Conservation (phyloP, 73 alveolate species). For the Stentor coeruleus region DNA sequence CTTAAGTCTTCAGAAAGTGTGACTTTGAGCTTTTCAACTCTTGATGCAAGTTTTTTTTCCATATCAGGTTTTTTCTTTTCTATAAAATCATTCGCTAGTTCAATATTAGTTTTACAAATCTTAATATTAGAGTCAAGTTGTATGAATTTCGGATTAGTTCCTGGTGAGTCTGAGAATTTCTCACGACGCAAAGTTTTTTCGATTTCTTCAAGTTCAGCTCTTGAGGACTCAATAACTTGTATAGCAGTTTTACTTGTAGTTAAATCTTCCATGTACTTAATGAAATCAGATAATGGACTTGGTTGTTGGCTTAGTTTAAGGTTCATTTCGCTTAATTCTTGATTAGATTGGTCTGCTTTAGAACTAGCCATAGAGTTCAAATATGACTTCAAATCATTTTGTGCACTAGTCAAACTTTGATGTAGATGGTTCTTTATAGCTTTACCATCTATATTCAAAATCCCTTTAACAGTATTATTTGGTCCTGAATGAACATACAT, state of each 20-base stretch:
- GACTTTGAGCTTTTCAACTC: conserved; percentile 19
- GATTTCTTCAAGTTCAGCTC: conserved; percentile 55
- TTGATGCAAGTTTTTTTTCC: conserved; percentile 12
- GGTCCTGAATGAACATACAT: conserved; percentile 33
- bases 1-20: conserved; percentile 3
- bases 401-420: conserved; percentile 50
- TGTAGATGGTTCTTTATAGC: conserved; percentile 60
- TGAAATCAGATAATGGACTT: conserved; percentile 55
- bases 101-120: conserved; percentile 49
- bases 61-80: conserved; percentile 53
- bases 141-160: conserved; percentile 38
- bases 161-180: conserved; percentile 47
- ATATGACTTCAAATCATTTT: conserved; percentile 53
- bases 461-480: conserved; percentile 51
- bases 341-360: conserved; percentile 53
- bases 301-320: conserved; percentile 46
- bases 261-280: conserved; percentile 49
- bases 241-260: conserved; percentile 30
- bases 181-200: conserved; percentile 43
- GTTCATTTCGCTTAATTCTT: conserved; percentile 35
- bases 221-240: conserved; percentile 29
- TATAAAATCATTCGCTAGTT: conserved; percentile 54
- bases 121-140: conserved; percentile 54
- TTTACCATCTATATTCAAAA: conserved; percentile 64
- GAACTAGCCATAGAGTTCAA: conserved; percentile 55